A percentile compares a stretch with the other conserved stretches of the same genome.
phyloP scores from a whole-genome alignment of 1,139 yeast species.

The Debaryomycetaceae sp. region DNA sequence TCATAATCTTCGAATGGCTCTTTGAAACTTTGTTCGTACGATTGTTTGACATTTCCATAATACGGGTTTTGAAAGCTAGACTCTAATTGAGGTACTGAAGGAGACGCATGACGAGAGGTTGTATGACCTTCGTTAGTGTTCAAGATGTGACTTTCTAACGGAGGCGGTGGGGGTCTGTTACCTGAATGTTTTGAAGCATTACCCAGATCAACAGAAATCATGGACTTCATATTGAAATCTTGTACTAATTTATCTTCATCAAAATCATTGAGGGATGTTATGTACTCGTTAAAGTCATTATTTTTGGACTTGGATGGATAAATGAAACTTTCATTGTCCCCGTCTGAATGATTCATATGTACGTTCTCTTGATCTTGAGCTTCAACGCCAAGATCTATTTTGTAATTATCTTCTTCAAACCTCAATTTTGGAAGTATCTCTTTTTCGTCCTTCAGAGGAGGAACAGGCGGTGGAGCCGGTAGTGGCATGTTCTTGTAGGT shows the following conservation, averaged over 20 bases:
- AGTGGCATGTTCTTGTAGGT: conserved; percentile 22
- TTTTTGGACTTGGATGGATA: conserved; percentile 9
- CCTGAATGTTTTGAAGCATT: conserved; percentile 1
- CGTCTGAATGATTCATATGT: neutral
- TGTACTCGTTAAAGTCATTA: conserved; percentile 8
- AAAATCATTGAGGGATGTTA: conserved; percentile 6
- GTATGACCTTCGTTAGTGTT: neutral
- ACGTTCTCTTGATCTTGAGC: neutral
- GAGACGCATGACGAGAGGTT: neutral
- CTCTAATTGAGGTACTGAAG: neutral
- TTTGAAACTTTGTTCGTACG: conserved; percentile 7
- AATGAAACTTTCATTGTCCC: conserved; percentile 3
- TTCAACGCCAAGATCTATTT: conserved; percentile 6
- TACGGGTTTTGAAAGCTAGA: neutral
- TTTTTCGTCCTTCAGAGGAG: conserved; percentile 16
- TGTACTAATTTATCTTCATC: conserved; percentile 7
- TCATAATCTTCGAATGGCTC: conserved; percentile 22
- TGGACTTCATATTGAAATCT: conserved; percentile 3
- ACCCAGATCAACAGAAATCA: conserved; percentile 1
- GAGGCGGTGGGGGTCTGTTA: conserved; percentile 16
- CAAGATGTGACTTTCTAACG: conserved; percentile 1
- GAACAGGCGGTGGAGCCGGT: conserved; percentile 36
- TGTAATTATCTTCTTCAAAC: conserved; percentile 13
- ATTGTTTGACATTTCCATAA: neutral
- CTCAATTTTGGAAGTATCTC: conserved; percentile 17